A percentile compares a stretch with the other conserved stretches of the same genome.
These are phyloP conservation scores for Lyophyllum decastes DNA, from an alignment of 768 basidiomycete genomes.

Conservation along the genomic window DNA sequence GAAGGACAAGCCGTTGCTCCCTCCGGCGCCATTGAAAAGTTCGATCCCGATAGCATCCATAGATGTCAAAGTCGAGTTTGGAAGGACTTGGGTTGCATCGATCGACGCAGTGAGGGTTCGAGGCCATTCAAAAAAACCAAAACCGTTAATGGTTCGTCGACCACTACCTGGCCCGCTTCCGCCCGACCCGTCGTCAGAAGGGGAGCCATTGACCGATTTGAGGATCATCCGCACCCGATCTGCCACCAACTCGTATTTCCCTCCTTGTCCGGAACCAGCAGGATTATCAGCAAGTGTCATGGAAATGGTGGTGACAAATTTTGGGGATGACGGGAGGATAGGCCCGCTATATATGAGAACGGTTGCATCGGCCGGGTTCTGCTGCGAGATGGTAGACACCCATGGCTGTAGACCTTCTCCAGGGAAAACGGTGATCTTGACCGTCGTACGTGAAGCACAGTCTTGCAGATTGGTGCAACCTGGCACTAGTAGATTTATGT, in stretches of 20 bases:
- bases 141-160: conserved; percentile 47
- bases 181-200: conserved; percentile 29
- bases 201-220: conserved; percentile 54
- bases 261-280: conserved; percentile 58
- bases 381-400: conserved; percentile 74
- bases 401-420: conserved; percentile 64
- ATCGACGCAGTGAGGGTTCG: conserved; percentile 37
- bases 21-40: conserved; percentile 63
- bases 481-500: conserved; percentile 82
- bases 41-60: conserved; percentile 65
- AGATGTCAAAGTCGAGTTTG: conserved; percentile 70
- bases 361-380: conserved; percentile 61
- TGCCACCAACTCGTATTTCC: conserved; percentile 82
- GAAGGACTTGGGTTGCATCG: conserved; percentile 63
- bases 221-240: conserved; percentile 83
- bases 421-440: conserved; percentile 82
- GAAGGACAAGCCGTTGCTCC: conserved; percentile 35
- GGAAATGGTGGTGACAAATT: conserved; percentile 73
- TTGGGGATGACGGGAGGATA: conserved; percentile 69
- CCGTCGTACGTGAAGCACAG: conserved; percentile 78
- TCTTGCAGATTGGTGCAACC: conserved; percentile 83
- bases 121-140: conserved; percentile 92
- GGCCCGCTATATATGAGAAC: conserved; percentile 79
- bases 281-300: conserved; percentile 75
- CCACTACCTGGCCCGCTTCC: conserved; percentile 31